Percentiles rank a stretch among this genome's conserved stretches.
These are phyloP conservation scores for Pontederia paniculata DNA, from an alignment of 176 grass and related monocot species.

Conservation along the genomic window DNA sequence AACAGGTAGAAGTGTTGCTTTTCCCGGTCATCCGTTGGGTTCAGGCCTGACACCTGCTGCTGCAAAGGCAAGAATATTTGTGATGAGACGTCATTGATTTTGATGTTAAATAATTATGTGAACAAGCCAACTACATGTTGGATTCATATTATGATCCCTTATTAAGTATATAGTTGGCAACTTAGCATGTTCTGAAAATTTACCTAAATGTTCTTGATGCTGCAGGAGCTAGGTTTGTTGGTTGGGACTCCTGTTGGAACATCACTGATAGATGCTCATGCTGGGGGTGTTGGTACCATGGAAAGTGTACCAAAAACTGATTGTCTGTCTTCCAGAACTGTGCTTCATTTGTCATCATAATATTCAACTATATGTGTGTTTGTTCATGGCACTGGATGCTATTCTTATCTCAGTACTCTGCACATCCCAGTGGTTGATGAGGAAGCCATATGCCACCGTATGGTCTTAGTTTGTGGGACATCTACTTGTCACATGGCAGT, in stretches of 20 bases:
- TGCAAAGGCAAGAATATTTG: conserved; percentile 68
- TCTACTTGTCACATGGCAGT: conserved; percentile 96
- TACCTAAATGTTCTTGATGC: conserved; percentile 12
- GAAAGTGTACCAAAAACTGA: conserved; percentile 51
- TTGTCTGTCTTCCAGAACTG: conserved; percentile 18
- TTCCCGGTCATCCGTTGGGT: conserved; percentile 96
- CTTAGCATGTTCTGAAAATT: not conserved
- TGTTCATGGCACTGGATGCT: not conserved
- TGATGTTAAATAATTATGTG: conserved; percentile 1
- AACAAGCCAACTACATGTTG: conserved; percentile 9
- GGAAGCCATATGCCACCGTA: conserved; percentile 55
- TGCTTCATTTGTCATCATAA: not conserved
- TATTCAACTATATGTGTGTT: not conserved
- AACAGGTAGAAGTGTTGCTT: conserved; percentile 86
- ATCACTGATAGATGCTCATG: conserved; percentile 94
- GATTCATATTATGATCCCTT: not conserved
- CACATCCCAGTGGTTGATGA: conserved; percentile 37
- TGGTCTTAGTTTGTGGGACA: conserved; percentile 94
- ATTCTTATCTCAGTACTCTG: conserved; percentile 12
- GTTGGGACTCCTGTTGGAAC: conserved; percentile 82
- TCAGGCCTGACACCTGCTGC: conserved; percentile 71
- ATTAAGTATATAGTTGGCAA: not conserved
- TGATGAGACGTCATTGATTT: conserved; percentile 22
- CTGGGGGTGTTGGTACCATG: conserved; percentile 92
- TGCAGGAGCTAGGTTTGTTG: conserved; percentile 69